phyloP scores from a whole-genome alignment of 768 basidiomycete species.

The Butyriboletus loyo region DNA sequence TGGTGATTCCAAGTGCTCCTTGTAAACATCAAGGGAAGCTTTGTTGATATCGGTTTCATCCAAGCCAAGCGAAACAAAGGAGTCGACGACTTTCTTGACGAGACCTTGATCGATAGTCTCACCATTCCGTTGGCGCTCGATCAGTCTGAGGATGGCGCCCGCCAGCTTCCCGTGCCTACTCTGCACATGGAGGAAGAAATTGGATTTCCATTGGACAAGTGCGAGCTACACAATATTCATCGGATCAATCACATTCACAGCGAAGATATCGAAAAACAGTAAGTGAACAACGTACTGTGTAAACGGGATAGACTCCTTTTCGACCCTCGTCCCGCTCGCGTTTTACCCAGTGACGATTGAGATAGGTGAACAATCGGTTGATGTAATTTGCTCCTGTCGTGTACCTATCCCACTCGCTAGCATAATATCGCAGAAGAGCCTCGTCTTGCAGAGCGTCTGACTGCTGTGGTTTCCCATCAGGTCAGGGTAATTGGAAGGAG shows the following conservation, averaged over 20 bases:
- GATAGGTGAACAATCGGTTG: slow-evolving; percentile 94
- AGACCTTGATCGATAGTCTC: slow-evolving; percentile 90
- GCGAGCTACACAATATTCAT: slow-evolving; percentile 57
- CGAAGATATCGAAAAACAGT: neutral
- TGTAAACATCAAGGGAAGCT: slow-evolving; percentile 90
- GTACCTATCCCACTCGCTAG: slow-evolving; percentile 91
- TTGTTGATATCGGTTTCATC: slow-evolving; percentile 92
- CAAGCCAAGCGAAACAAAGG: slow-evolving; percentile 90
- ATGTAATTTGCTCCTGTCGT: slow-evolving; percentile 97
- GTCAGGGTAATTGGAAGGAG: slow-evolving; percentile 11
- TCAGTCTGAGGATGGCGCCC: slow-evolving; percentile 80
- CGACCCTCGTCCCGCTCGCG: slow-evolving; percentile 96
- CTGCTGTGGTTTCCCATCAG: slow-evolving; percentile 43
- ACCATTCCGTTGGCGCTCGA: slow-evolving; percentile 92
- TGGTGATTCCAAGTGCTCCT: slow-evolving; percentile 82
- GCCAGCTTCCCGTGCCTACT: slow-evolving; percentile 78
- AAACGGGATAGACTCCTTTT: slow-evolving; percentile 91
- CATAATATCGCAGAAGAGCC: slow-evolving; percentile 86
- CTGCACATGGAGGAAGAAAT: slow-evolving; percentile 89
- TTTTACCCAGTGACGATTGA: slow-evolving; percentile 99
- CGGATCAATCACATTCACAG: neutral
- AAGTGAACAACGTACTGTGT: slow-evolving; percentile 64
- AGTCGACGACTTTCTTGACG: slow-evolving; percentile 92
- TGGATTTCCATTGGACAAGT: slow-evolving; percentile 92
- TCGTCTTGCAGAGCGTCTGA: slow-evolving; percentile 83